Evolutionary conservation across 139 green algal genomes (phyloP), one percentile per base, ranked within the genome.

Genomic region (Eudorina sp.): DNA sequence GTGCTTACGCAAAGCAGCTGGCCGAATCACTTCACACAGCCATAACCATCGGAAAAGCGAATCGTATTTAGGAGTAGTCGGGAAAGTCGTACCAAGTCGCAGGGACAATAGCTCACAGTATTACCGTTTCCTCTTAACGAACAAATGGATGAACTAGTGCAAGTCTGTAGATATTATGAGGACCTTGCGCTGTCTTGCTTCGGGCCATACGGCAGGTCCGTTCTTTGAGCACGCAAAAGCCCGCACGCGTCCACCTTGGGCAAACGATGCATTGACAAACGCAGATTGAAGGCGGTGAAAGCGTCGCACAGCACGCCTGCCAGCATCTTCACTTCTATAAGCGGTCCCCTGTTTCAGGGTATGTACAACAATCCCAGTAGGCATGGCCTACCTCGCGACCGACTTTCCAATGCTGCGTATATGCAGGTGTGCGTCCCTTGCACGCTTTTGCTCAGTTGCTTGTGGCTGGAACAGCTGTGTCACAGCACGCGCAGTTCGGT

Each of bases 201-300:
- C 21, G 85, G 85, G 0, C 85, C 85, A 11, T 36, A 43, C 31
- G 85, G 85, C 45, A 78, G 85, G 85, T 82, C 27, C 40, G 69
- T 29, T 68, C 4, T n/a, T n/a, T n/a, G n/a, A n/a, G n/a, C n/a
- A n/a, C n/a, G n/a, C n/a, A n/a, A n/a, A n/a, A n/a, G n/a, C n/a
- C n/a, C n/a, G n/a, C n/a, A n/a, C n/a, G n/a, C n/a, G n/a, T n/a
- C n/a, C n/a, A n/a, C n/a, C n/a, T n/a, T n/a, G n/a, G n/a, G n/a
- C n/a, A n/a, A n/a, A n/a, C n/a, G n/a, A n/a, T n/a, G n/a, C n/a
- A n/a, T 60, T 16, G n/a, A n/a, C n/a, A n/a, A n/a, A 19, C 48
- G 19, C 85, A 90, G 85, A 60, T 38, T 78, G 13, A 88, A 88
- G 36, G 86, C 83, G 7, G 38, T 90, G 36, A 51, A 87, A 34